Evolutionary conservation across 352 stramenopile genomes (phyloP), one percentile per base, ranked within the genome.

Genomic region (Blastocystis hominis): DNA sequence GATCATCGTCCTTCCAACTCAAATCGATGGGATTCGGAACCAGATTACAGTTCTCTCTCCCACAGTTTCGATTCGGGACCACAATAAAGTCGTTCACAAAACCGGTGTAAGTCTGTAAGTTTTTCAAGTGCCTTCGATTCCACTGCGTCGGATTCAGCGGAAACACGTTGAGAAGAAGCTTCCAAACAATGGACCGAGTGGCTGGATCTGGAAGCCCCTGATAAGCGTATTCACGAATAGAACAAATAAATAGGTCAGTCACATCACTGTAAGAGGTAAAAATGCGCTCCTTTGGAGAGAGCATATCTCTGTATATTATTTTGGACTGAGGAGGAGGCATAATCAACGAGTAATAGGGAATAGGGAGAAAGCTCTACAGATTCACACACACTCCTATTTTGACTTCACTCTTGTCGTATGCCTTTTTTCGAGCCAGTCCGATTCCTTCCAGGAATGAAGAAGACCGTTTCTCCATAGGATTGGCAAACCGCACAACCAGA

Each of bases 81-180:
- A 59, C 15, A n/a, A 89, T 76, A 38, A 89, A 89, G 20, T 89
- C 84, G 9, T 64, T 17, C 13, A 89, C 63, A 15, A 89, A 89
- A 5, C 79, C 72, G 9, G 20, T 54, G 38, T 89, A 89, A 10
- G 75, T 69, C 1, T 24, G 46, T 47, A 72, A 9, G 54, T 87
- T 89, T 3, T 54, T 42, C 20, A n/a, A 7, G 24, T 62, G 17
- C 17, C 17, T 24, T 34, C 86, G 69, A 1, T 36, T n/a, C 84
- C 84, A 89, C 17, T 87, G 17, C 36, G 54, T 53, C 13, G 84
- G 62, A 9, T 56, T 40, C 38, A 64, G 15, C 3, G 84, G 75
- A 46, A 69, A 70, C 3, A 50, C 38, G 34, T 68, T 55, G 15
- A 89, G 44, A 55, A 89, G 44, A 1, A 89, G 47, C 38, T 87